Evolutionary conservation across 2,329 filamentous ascomycete species (phyloP).

Genomic region (Neonectria neomacrospora): DNA sequence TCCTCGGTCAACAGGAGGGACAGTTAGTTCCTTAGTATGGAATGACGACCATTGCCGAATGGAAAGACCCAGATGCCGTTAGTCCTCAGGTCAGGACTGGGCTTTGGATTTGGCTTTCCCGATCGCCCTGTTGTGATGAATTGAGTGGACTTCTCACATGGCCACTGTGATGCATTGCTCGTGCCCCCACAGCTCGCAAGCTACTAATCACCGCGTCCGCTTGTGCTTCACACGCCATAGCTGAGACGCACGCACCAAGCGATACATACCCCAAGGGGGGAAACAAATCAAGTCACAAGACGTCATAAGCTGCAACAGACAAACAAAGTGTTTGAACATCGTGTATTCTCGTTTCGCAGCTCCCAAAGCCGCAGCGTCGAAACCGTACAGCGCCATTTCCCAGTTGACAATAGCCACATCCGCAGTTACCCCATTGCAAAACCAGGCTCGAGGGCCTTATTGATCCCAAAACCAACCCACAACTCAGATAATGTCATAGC

Average conservation of each 20-base stretch:
- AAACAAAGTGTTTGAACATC: conserved; percentile 45
- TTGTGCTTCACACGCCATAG: not conserved
- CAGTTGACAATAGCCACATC: conserved; percentile 48
- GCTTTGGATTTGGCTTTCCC: not conserved
- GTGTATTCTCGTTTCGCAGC: conserved; percentile 53
- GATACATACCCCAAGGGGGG: not conserved
- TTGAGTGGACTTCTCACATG: not conserved
- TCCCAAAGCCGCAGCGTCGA: conserved; percentile 45
- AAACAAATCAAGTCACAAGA: not conserved
- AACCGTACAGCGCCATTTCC: conserved; percentile 49
- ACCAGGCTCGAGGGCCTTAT: conserved; percentile 50
- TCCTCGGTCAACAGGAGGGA: not conserved
- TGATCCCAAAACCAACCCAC: conserved; percentile 48
- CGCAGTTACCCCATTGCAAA: conserved; percentile 49
- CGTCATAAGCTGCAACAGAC: not conserved
- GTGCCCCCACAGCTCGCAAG: not conserved
- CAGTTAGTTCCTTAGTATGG: not conserved
- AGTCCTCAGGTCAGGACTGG: not conserved
- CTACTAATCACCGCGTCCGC: not conserved
- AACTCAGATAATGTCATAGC: conserved; percentile 50
- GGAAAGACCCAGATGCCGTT: not conserved
- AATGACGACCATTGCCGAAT: not conserved
- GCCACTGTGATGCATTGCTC: not conserved
- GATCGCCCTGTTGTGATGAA: not conserved
- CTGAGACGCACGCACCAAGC: not conserved